Evolutionary conservation across 495 filamentous ascomycete genomes (phyloP), one percentile per base, ranked within the genome.

Genomic region (Penicillium arizonense): DNA sequence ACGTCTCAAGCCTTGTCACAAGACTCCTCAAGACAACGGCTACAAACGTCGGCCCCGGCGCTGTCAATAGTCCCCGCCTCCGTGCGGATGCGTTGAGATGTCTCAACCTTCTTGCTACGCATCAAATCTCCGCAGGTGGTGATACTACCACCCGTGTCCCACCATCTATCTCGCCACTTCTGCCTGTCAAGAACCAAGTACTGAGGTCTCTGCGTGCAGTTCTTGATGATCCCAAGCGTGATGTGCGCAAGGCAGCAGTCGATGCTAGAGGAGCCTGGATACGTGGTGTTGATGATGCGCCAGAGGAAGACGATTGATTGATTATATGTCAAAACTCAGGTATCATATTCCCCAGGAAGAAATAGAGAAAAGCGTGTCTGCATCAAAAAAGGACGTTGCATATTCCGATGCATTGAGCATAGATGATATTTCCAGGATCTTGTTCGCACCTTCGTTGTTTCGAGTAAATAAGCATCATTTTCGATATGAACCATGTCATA

Each of bases 241-340:
- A 74, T 58, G 87, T 90, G 4, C 77, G 87, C 30, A 82, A 82
- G 60, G 82, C 83, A 40, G 87, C 84, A 23, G 87, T 90, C 26
- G 81, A 82, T 73, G 87, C 85, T 65, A 59, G 87, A 32, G 75
- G 70, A n/a, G 81, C 71, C 38, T 90, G 87, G 87, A 68, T 86
- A 36, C 67, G 75, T 38, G 61, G 65, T 32, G 78, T 79, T 16
- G 72, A 87, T 65, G 87, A 86, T 74, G 85, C 84, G 16, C 77
- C 76, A 4, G 82, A 78, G 24, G 78, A 82, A 18, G 80, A 84
- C 1, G 77, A 80, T 30, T 75, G 63, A 60, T 52, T 5, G 33
- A 6, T 28, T 30, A 42, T 38, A 37, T 55, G 3, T 32, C 8
- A 30, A 5, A 30, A 8, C 5, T 30, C 28, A 30, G 28, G 28